Base-by-base conservation (phyloP, 495 filamentous ascomycete species). In the Penicillium manginii region DNA sequence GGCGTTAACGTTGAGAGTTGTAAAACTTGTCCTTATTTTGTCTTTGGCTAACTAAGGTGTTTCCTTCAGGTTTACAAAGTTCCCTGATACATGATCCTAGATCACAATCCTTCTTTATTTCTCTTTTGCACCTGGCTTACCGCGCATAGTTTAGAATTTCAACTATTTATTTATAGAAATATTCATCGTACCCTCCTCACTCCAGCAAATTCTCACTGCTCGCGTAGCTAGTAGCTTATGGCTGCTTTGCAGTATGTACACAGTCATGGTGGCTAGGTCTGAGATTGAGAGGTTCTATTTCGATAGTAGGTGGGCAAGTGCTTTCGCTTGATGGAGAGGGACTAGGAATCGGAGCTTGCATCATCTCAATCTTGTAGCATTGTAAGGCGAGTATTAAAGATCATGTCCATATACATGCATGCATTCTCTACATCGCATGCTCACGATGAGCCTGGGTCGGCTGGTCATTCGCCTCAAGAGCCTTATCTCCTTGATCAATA, bases 401-500 rank as follows among this genome's bases (percentile, higher is more conserved):
- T 12, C 0, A 37, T 37, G 8, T 15, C 33, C 33, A 11, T 37
- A 2, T 15, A 37, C 33, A 37, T 37, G 10, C 33, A 26, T 26
- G 8, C 4, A 37, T 37, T 18, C 39, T n/a, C 39, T 42, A 42
- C n/a, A 42, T n/a, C 17, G 6, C 39, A 17, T 42, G 39, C 14
- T 18, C 17, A 8, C 39, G 39, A 42, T 47, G 43, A 47, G 43
- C 22, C 19, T 47, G 18, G 19, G 10, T 15, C 15, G 14, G 8
- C 21, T 23, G 9, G 9, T 23, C 19, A 8, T 47, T 17, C 22
- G 21, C 43, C 21, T 35, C 60, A n/a, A 37, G 33, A 15, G 54
- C 26, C 46, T 69, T 61, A 32, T 49, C 46, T 26, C 19, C 23
- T 4, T 26, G 18, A 37, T 19, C 53, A n/a, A 17, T 15, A 17